Evolutionary conservation across 2,329 filamentous ascomycete genomes (phyloP), one percentile per base, ranked within the genome.

Genomic region (Ophiosphaerella herpotricha): DNA sequence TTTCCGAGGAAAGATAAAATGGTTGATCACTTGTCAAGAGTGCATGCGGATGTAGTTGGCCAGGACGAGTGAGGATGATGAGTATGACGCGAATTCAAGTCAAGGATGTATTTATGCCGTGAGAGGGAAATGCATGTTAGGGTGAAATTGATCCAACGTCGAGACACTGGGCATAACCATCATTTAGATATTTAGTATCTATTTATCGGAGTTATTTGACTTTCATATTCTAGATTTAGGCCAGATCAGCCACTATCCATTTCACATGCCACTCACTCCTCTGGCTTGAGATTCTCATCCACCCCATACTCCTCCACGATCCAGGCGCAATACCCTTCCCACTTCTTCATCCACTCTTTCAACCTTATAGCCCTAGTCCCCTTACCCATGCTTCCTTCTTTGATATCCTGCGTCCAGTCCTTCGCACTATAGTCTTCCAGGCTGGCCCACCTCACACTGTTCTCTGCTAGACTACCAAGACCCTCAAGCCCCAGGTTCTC

Each of bases 311-410:
- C 89, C 33, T 85, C 80, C 8, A 96, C 88, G 38, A 97, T 80
- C 91, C 91, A 97, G 46, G 91, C 80, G 67, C 92, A 97, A 69
- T 94, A 97, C 66, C 84, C 82, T 77, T 97, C 93, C 85, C 92
- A 97, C 60, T 89, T 84, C 32, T 84, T 75, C 42, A 84, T 82
- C 90, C 92, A 97, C 71, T 92, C 82, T 70, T 85, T 85, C 72
- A 97, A 74, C 55, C 87, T 80, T 70, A 85, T 70, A 0, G 89
- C 89, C 70, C 94, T 88, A 45, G 88, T 61, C 0, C 90, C 85
- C 40, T 78, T 77, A 1, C 91, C 92, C 54, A 88, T 77, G 37
- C 86, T 86, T 1, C 90, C 92, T 55, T 88, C 85, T 50, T 84
- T 86, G 57, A 97, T 81, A 47, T 85, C 89, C 46, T 83, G 80